phyloP scores from a whole-genome alignment of 1,284 basidiomycete genomes.

The Ceratobasidium sp. region DNA sequence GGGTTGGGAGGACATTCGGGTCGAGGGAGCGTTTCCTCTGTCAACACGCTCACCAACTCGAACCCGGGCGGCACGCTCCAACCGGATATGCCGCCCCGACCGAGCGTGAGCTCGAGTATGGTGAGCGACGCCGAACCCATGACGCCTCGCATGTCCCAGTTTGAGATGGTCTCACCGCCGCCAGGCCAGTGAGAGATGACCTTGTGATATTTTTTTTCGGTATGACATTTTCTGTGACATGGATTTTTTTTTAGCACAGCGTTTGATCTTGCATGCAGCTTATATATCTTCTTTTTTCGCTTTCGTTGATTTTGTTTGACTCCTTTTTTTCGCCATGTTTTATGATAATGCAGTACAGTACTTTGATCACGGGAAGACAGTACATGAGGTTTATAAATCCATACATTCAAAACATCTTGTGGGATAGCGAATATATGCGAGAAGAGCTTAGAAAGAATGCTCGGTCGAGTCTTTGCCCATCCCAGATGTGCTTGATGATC shows the following conservation, averaged over 20 bases:
- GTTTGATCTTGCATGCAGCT: not conserved
- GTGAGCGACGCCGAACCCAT: slow-evolving; percentile 39
- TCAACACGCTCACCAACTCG: slow-evolving; percentile 28
- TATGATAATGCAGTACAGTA: slow-evolving; percentile 37
- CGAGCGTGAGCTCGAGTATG: slow-evolving; percentile 34
- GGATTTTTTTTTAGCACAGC: slow-evolving; percentile 17
- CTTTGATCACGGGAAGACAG: not conserved
- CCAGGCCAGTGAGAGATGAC: slow-evolving; percentile 1
- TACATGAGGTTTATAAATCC: not conserved
- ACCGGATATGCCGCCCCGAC: slow-evolving; percentile 21
- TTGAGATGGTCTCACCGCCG: slow-evolving; percentile 43
- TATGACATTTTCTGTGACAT: slow-evolving; percentile 24
- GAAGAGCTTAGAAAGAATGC: slow-evolving; percentile 67
- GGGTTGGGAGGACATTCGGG: too few relatives aligned
- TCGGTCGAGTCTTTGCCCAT: slow-evolving; percentile 89
- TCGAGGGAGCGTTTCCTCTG: slow-evolving; percentile 14
- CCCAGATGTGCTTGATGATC: slow-evolving; percentile 83
- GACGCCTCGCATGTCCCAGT: slow-evolving; percentile 44
- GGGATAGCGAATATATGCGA: too few relatives aligned
- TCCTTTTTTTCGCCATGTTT: slow-evolving; percentile 13
- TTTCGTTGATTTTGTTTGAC: slow-evolving; percentile 11
- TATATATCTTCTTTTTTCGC: slow-evolving; percentile 4
- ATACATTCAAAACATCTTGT: not conserved
- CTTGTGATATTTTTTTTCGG: slow-evolving; percentile 6
- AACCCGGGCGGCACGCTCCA: not conserved